Evolutionary conservation across 768 basidiomycete genomes (phyloP), one percentile per base, ranked within the genome.

Genomic region (Collybiopsis confluens): DNA sequence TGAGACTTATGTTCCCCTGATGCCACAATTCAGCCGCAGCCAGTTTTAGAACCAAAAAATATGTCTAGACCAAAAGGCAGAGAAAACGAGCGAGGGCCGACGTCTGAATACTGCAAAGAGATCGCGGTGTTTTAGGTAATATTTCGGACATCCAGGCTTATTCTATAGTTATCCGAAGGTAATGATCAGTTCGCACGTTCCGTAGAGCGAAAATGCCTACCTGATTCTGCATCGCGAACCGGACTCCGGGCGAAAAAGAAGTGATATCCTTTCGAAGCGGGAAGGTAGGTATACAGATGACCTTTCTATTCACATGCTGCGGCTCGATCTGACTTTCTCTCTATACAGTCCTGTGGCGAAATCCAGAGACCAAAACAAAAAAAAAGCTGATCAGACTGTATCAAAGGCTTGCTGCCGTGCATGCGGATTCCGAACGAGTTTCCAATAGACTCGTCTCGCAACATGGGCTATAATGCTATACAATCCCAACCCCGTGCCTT

Each of bases 1-100:
- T n/a, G n/a, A 30, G 50, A 52, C 50, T 42, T 53, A 42, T 52
- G 20, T 43, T 43, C 16, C 26, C 28, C 20, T 41, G 37, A 10
- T 44, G 27, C 45, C n/a, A 33, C 21, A 10, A 35, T 48, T 24
- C 36, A 48, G 13, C 47, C 47, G 37, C 47, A n/a, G 47, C 30
- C 21, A 33, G 10, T 40, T 36, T 43, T 27, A 15, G n/a, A n/a
- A 30, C 21, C n/a, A 20, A 4, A 28, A 18, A 4, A 6, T 42
- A 6, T 42, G 41, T 42, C 33, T 16, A 26, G 26, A 26, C 27
- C 26, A 41, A 20, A 52, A 9, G 21, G 5, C 26, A 4, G 20
- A 36, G 8, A 11, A 18, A 43, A 33, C n/a, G 18, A 52, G 24
- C 24, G 24, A 42, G 20, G 4, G 20, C 13, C 10, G 35, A n/a